phyloP scores from a whole-genome alignment of 1,139 yeast genomes.

The Taphrina communis region DNA sequence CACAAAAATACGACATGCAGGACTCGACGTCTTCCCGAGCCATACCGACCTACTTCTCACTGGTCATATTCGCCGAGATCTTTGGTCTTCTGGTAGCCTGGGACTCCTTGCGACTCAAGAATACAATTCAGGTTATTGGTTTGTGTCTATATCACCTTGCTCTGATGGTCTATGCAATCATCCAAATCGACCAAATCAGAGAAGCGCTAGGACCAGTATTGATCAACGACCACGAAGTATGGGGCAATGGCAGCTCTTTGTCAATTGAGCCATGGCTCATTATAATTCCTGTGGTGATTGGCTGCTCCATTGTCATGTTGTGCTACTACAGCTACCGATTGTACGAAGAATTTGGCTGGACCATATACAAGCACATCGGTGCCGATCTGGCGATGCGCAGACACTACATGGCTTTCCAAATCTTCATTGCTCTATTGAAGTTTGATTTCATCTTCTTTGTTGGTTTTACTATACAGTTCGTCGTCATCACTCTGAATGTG shows the following conservation, averaged over 20 bases:
- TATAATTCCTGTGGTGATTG: constrained; percentile 59
- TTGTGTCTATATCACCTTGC: constrained; percentile 58
- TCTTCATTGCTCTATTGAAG: constrained; percentile 47
- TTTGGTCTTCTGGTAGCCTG: constrained; percentile 56
- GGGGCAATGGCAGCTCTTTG: constrained; percentile 43
- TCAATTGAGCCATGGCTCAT: constrained; percentile 54
- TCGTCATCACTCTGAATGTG: constrained; percentile 58
- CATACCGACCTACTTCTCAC: constrained; percentile 54
- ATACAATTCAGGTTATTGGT: constrained; percentile 55
- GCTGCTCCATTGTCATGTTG: constrained; percentile 54
- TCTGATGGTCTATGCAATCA: constrained; percentile 60
- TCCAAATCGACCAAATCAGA: constrained; percentile 58
- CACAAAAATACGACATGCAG: constrained; percentile 43
- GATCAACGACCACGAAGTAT: background rate
- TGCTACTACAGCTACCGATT: constrained; percentile 52
- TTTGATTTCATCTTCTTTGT: constrained; percentile 51
- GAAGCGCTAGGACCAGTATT: constrained; percentile 21
- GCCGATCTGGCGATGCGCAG: constrained; percentile 57
- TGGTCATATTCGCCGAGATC: constrained; percentile 58
- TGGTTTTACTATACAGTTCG: constrained; percentile 62
- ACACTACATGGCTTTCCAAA: constrained; percentile 56
- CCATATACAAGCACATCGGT: constrained; percentile 60
- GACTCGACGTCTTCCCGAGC: constrained; percentile 48
- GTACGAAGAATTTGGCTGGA: constrained; percentile 60
- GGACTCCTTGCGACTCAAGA: constrained; percentile 57